A percentile compares a stretch with the other conserved stretches of the same genome.
These are phyloP conservation scores for Boeremia lycopersici DNA, from an alignment of 2,329 filamentous ascomycete species.

Conservation along the genomic window DNA sequence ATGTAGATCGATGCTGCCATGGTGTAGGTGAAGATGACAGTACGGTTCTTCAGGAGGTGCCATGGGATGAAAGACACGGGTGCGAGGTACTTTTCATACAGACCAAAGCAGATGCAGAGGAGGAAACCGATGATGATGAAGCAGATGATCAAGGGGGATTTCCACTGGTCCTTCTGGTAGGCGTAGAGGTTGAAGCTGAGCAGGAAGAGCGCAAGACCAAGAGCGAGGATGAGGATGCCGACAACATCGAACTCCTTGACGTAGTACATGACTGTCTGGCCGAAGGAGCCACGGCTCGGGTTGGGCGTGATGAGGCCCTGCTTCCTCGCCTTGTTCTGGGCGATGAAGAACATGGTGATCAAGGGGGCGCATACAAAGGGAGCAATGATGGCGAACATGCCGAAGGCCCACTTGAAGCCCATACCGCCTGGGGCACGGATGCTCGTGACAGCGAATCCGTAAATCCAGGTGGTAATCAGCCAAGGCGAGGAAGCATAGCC, in stretches of 20 bases:
- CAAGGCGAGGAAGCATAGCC: conserved; percentile 51
- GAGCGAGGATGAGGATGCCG: conserved; percentile 65
- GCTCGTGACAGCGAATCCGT: conserved; percentile 31
- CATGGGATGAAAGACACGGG: conserved; percentile 53
- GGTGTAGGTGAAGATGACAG: conserved; percentile 60
- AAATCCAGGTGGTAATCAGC: conserved; percentile 42
- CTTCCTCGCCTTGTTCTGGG: conserved; percentile 66
- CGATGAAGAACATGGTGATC: conserved; percentile 61
- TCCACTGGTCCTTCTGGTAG: conserved; percentile 42
- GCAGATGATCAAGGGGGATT: conserved; percentile 48
- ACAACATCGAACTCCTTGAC: conserved; percentile 67
- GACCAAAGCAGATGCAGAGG: conserved; percentile 45
- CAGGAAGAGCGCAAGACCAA: conserved; percentile 68
- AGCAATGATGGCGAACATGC: conserved; percentile 68
- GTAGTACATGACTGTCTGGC: conserved; percentile 61
- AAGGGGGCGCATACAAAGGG: conserved; percentile 67
- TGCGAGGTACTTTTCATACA: conserved; percentile 51
- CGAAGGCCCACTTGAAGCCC: conserved; percentile 71
- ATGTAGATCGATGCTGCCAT: conserved; percentile 50
- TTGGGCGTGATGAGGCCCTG: conserved; percentile 57
- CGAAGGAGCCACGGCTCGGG: conserved; percentile 54
- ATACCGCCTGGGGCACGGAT: conserved; percentile 56
- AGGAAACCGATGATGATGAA: conserved; percentile 49
- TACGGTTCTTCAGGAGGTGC: conserved; percentile 57
- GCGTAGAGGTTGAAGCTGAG: conserved; percentile 68